Evolutionary conservation across 2,329 filamentous ascomycete species (phyloP).

Genomic region (Aspergillus brunneoviolaceus): DNA sequence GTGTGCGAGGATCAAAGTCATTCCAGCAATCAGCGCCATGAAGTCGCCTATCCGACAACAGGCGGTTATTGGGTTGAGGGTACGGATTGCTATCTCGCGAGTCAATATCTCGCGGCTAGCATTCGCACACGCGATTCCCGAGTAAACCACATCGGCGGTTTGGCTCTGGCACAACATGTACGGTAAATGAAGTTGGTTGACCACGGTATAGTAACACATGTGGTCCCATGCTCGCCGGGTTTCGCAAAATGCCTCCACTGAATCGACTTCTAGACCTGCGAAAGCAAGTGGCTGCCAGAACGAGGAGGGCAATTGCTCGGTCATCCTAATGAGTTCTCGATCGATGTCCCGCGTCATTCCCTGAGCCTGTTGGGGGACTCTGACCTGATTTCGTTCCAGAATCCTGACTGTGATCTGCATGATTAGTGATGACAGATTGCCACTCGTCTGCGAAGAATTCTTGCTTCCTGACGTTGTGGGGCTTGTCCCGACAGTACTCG

Average conservation of each 20-base stretch:
- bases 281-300: constrained; percentile 48
- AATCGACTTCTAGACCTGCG: background rate
- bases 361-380: constrained; percentile 43
- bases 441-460: constrained; percentile 40
- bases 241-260: constrained; percentile 24
- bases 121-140: constrained; percentile 50
- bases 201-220: constrained; percentile 52
- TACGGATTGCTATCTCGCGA: constrained; percentile 51
- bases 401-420: constrained; percentile 38
- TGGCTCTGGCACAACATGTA: constrained; percentile 51
- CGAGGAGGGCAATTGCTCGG: constrained; percentile 38
- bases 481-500: constrained; percentile 50
- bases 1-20: constrained; percentile 27
- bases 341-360: constrained; percentile 38
- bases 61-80: constrained; percentile 24
- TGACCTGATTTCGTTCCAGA: constrained; percentile 1
- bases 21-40: constrained; percentile 26
- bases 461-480: constrained; percentile 31
- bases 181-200: constrained; percentile 56
- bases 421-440: constrained; percentile 44
- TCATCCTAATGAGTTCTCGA: constrained; percentile 42
- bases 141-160: constrained; percentile 40
- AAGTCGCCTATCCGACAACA: constrained; percentile 30
- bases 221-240: constrained; percentile 47
- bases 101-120: constrained; percentile 53